These are phyloP conservation scores for Hexamita inflata DNA, from an alignment of 208 protist genomes.

Conservation along the genomic window DNA sequence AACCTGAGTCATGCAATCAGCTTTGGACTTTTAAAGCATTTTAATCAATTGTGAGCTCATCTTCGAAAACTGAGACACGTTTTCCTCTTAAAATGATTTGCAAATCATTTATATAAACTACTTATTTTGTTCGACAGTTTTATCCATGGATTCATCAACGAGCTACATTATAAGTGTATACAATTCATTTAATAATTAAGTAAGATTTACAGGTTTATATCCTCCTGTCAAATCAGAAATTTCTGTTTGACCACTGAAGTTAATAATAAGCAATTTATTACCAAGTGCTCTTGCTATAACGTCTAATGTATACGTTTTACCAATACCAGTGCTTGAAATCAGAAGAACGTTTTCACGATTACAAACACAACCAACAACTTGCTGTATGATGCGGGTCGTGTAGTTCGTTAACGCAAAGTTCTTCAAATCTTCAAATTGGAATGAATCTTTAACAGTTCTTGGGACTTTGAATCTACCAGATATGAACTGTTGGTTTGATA, in stretches of 20 bases:
- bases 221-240: slow-evolving; percentile 93
- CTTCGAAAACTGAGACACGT: no score
- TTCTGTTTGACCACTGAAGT: slow-evolving; percentile 96
- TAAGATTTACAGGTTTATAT: slow-evolving; percentile 83
- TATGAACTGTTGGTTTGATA: background rate
- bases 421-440: background rate
- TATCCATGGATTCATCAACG: slow-evolving; percentile 5
- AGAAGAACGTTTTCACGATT: slow-evolving; percentile 73
- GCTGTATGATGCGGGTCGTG: slow-evolving; percentile 74
- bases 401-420: slow-evolving; percentile 77
- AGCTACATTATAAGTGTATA: background rate
- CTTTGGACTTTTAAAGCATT: no score
- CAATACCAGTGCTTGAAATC: slow-evolving; percentile 92
- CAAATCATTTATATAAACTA: slow-evolving; percentile 45
- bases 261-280: slow-evolving; percentile 67
- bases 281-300: slow-evolving; percentile 54
- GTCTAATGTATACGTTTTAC: slow-evolving; percentile 68
- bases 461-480: background rate
- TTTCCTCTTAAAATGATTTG: slow-evolving; percentile 24
- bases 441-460: background rate
- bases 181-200: background rate
- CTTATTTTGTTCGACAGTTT: slow-evolving; percentile 21
- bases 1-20: no score
- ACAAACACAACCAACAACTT: slow-evolving; percentile 66
- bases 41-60: no score